Evolutionary conservation across 2,329 filamentous ascomycete genomes (phyloP).

Genomic region (Rhinocladiella mackenziei): DNA sequence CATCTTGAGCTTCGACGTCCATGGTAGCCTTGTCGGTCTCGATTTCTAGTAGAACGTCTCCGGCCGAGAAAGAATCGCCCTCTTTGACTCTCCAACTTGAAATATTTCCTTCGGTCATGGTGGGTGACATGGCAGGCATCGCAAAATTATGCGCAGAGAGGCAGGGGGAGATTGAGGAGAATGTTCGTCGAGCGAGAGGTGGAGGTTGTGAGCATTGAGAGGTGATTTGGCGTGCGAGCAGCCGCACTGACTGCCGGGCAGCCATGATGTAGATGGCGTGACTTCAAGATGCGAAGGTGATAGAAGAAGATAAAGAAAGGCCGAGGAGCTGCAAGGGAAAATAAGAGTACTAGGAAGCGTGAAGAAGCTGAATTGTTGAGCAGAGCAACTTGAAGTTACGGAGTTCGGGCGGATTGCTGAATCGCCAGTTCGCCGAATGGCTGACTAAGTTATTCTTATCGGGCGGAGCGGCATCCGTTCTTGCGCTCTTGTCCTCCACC

Average conservation of each 20-base stretch:
- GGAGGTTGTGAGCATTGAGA: slow-evolving; percentile 22
- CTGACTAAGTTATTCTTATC: too few relatives aligned
- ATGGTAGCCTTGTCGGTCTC: slow-evolving; percentile 93
- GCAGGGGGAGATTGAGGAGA: slow-evolving; percentile 19
- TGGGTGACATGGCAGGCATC: slow-evolving; percentile 87
- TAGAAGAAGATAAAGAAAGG: background rate
- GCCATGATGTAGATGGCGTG: slow-evolving; percentile 19
- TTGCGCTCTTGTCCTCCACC: too few relatives aligned
- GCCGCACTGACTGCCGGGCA: slow-evolving; percentile 25
- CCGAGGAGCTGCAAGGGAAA: too few relatives aligned
- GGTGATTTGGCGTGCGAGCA: slow-evolving; percentile 26
- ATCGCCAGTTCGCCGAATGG: too few relatives aligned
- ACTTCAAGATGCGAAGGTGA: background rate
- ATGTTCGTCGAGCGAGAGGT: slow-evolving; percentile 20
- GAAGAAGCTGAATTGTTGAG: too few relatives aligned
- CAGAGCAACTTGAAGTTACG: too few relatives aligned
- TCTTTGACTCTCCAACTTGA: slow-evolving; percentile 81
- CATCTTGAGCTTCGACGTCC: slow-evolving; percentile 91
- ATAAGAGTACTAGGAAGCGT: too few relatives aligned
- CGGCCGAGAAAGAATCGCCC: slow-evolving; percentile 72
- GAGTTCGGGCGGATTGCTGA: too few relatives aligned
- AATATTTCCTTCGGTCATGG: slow-evolving; percentile 92
- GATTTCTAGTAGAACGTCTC: slow-evolving; percentile 85
- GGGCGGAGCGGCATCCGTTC: too few relatives aligned
- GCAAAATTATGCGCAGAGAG: slow-evolving; percentile 80